phyloP scores from a whole-genome alignment of 2,329 filamentous ascomycete species.

The Colletotrichum nymphaeae region DNA sequence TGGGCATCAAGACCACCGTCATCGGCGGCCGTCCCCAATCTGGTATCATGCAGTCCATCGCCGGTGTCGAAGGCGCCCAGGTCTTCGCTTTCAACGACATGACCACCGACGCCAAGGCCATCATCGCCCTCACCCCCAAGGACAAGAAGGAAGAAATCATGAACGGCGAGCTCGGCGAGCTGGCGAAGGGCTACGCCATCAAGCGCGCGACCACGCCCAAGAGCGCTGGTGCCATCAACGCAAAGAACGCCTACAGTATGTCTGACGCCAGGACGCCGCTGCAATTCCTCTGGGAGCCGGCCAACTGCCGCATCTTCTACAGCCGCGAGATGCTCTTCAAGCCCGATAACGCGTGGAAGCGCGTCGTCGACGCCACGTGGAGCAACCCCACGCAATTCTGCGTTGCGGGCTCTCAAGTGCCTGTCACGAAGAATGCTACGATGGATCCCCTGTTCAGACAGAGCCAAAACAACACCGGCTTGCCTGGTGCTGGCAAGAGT shows the following conservation, averaged over 20 bases:
- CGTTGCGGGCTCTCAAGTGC: slow-evolving; percentile 45
- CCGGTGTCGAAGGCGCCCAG: slow-evolving; percentile 59
- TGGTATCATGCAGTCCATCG: slow-evolving; percentile 60
- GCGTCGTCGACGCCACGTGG: slow-evolving; percentile 50
- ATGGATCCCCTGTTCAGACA: slow-evolving; percentile 39
- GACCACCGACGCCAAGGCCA: slow-evolving; percentile 40
- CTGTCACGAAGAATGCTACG: slow-evolving; percentile 32
- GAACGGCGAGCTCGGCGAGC: slow-evolving; percentile 41
- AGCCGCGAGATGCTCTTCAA: slow-evolving; percentile 54
- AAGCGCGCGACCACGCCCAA: slow-evolving; percentile 39
- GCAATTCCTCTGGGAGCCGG: slow-evolving; percentile 58
- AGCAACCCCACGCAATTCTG: slow-evolving; percentile 44
- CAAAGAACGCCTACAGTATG: slow-evolving; percentile 49
- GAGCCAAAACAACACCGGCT: slow-evolving; percentile 25
- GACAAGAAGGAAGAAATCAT: slow-evolving; percentile 36
- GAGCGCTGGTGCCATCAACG: slow-evolving; percentile 45
- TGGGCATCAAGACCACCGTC: slow-evolving; percentile 58
- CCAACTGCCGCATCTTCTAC: slow-evolving; percentile 61
- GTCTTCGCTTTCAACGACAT: slow-evolving; percentile 46
- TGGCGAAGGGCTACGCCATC: slow-evolving; percentile 48
- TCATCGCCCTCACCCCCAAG: slow-evolving; percentile 40
- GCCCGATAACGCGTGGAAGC: slow-evolving; percentile 54
- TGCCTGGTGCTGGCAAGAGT: background rate
- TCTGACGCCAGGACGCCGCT: slow-evolving; percentile 49
- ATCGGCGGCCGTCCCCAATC: slow-evolving; percentile 57